Evolutionary conservation across 225 moss, liverwort and hornwort species (phyloP).

Genomic region (Straminergon stramineum): DNA sequence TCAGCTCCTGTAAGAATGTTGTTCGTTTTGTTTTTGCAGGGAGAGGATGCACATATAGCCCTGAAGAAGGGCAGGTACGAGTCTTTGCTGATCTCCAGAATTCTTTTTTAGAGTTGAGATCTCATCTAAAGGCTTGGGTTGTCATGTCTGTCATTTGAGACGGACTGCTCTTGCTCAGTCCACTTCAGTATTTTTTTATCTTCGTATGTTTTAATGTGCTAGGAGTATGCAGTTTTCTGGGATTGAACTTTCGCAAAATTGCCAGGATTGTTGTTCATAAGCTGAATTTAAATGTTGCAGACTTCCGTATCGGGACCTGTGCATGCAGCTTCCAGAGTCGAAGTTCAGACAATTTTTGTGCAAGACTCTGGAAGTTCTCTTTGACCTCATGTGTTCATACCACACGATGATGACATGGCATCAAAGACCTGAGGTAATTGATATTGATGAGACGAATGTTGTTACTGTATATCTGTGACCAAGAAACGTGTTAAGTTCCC

Average conservation of each 20-base stretch:
- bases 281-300: slow-evolving; percentile 32
- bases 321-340: slow-evolving; percentile 75
- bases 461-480: neutral
- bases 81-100: neutral
- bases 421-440: slow-evolving; percentile 50
- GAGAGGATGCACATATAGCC: slow-evolving; percentile 61
- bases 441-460: neutral
- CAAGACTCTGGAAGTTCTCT: slow-evolving; percentile 85
- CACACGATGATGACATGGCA: slow-evolving; percentile 95
- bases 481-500: neutral
- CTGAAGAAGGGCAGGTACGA: slow-evolving; percentile 70
- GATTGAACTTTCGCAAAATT: neutral
- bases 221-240: neutral
- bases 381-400: slow-evolving; percentile 85
- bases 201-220: neutral
- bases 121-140: neutral
- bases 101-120: neutral
- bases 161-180: neutral
- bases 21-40: slow-evolving; percentile 23
- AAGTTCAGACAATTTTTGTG: slow-evolving; percentile 82
- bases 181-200: neutral
- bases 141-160: neutral
- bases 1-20: neutral
- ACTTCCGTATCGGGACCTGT: slow-evolving; percentile 89
- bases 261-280: neutral